These are phyloP conservation scores for Kuraishia cidri DNA, from an alignment of 805 yeast species.

Conservation along the genomic window DNA sequence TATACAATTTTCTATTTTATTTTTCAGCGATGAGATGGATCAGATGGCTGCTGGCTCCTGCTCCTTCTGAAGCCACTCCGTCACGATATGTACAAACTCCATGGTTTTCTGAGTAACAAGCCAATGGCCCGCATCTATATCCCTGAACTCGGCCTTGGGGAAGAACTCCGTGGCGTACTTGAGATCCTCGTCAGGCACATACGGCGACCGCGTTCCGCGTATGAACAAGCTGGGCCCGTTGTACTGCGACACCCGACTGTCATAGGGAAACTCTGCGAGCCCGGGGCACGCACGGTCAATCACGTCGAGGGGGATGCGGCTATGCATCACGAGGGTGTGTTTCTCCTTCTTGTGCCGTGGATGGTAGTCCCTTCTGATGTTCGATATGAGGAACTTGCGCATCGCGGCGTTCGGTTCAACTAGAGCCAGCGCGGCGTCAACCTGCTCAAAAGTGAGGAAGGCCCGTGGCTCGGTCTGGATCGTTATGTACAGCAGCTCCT, in stretches of 20 bases:
- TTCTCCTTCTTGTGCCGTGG: slow-evolving; percentile 10
- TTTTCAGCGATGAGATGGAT: no score
- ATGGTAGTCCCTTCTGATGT: slow-evolving; percentile 34
- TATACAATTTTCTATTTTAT: no score
- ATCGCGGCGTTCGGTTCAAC: slow-evolving; percentile 53
- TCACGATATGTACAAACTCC: slow-evolving; percentile 55
- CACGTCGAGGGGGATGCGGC: slow-evolving; percentile 60
- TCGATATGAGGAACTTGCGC: slow-evolving; percentile 68
- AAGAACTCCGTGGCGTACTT: slow-evolving; percentile 68
- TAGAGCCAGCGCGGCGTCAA: slow-evolving; percentile 46
- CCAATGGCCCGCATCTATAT: slow-evolving; percentile 87
- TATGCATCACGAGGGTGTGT: slow-evolving; percentile 19
- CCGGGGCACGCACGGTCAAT: slow-evolving; percentile 46
- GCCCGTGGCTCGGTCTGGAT: slow-evolving; percentile 3
- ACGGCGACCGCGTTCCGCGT: slow-evolving; percentile 67
- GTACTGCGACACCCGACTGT: slow-evolving; percentile 43
- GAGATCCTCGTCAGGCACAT: slow-evolving; percentile 76
- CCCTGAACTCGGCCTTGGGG: slow-evolving; percentile 68
- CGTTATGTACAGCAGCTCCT: slow-evolving; percentile 4
- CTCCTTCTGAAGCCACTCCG: no score
- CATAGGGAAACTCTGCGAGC: slow-evolving; percentile 52
- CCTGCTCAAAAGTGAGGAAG: slow-evolving; percentile 37
- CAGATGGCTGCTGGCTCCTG: no score
- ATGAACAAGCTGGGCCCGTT: slow-evolving; percentile 70
- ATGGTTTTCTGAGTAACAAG: slow-evolving; percentile 74